Evolutionary conservation across 371 early-diverging fungal genomes (phyloP), one percentile per base, ranked within the genome.

Genomic region (Mortierella sp.): DNA sequence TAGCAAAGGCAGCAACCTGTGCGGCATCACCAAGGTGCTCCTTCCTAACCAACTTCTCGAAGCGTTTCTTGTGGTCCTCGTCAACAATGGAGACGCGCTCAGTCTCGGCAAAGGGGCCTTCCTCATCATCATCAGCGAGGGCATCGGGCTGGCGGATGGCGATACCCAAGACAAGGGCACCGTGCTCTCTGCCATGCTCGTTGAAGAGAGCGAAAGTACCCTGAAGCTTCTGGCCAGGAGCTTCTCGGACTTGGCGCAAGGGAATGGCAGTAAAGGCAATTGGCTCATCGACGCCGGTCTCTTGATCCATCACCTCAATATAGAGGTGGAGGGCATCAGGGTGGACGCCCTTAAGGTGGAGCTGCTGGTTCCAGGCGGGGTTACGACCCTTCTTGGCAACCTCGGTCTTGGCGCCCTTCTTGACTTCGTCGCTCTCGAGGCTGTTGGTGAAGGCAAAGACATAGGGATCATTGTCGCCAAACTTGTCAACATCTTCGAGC

Each of bases 201-300:
- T 66, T 75, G 66, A 61, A 86, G 64, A 88, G 71, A 7, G 81
- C 72, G 69, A 86, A 88, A 53, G 64, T 46, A 65, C 81, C 87
- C 53, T 80, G 80, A 60, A 86, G 52, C 60, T 72, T 43, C 15
- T 79, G 80, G 52, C 80, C 81, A 21, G 68, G 82, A 43, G 85
- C 82, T 25, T 82, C 66, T 58, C 76, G 71, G 50, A 87, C 77
- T 73, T 85, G 88, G 61, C 74, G 70, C 51, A 89, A 72, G 29
- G 87, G 87, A 43, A 89, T 87, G 53, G 87, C 85, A 57, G 83
- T 69, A 73, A 87, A 89, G 62, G 85, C 89, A 50, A 89, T 89
- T 58, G 85, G 82, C 63, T 82, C 83, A 56, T 85, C 80, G 21
- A 60, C 67, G 11, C 71, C 66, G 14, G 52, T 45, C 60, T 88